Evolutionary conservation across 495 filamentous ascomycete genomes (phyloP).

Genomic region (Penicillium taxi): DNA sequence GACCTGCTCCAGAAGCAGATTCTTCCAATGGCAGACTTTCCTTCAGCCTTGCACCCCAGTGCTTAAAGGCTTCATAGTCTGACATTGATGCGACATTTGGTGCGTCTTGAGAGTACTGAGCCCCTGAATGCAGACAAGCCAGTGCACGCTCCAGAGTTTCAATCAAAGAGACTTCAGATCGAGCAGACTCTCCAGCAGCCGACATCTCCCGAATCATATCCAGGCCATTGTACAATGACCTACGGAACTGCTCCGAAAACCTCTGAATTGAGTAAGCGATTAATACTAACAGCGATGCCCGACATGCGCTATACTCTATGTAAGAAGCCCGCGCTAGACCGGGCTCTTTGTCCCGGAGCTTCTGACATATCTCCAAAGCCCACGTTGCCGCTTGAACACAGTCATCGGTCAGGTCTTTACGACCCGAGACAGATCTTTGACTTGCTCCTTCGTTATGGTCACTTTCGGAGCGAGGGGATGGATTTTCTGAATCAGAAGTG

Average conservation of each 20-base stretch:
- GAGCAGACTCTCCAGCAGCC: constrained; percentile 24
- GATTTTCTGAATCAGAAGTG: constrained; percentile 1
- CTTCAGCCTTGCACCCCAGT: constrained; percentile 19
- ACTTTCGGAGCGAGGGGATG: constrained; percentile 4
- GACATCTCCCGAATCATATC: constrained; percentile 31
- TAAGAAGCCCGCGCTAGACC: constrained; percentile 32
- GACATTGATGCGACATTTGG: not conserved
- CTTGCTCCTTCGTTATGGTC: not conserved
- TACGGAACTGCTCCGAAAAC: constrained; percentile 14
- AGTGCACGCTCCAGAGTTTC: constrained; percentile 27
- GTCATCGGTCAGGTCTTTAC: constrained; percentile 16
- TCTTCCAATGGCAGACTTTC: not conserved
- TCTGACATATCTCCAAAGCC: constrained; percentile 18
- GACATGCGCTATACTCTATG: constrained; percentile 32
- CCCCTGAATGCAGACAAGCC: constrained; percentile 12
- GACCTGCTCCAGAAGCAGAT: not conserved
- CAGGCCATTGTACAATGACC: constrained; percentile 18
- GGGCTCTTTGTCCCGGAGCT: constrained; percentile 16
- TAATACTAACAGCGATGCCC: constrained; percentile 27
- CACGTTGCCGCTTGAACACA: constrained; percentile 22
- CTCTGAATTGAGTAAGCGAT: constrained; percentile 25
- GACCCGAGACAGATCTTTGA: constrained; percentile 1
- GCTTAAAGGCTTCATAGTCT: constrained; percentile 22
- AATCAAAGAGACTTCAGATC: constrained; percentile 27
- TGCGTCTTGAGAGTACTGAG: not conserved